Base-by-base conservation (phyloP, 768 basidiomycete species). In the Daedaleopsis sinensis region DNA sequence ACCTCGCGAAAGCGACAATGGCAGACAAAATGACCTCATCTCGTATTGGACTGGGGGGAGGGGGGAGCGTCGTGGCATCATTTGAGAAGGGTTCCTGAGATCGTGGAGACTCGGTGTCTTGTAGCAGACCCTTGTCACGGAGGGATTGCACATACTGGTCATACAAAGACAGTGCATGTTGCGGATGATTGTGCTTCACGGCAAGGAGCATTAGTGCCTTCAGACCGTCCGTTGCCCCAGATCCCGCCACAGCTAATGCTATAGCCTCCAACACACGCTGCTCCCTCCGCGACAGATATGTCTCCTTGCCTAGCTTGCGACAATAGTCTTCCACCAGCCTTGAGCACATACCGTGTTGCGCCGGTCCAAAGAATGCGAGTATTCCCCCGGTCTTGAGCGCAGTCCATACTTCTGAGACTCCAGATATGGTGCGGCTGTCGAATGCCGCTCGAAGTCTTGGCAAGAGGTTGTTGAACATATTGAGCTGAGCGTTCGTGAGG, bases 1-100 rank as follows among this genome's bases (percentile, higher is more conserved):
- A 73, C 69, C 85, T 80, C 5, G 87, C 86, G 70, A 85, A 75
- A 16, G 91, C 91, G 21, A 84, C 76, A n/a, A 84, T 73, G 7
- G 78, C 85, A 12, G 79, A 78, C 36, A 88, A 76, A 24, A 89
- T 73, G 36, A 87, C 61, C 1, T 75, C 67, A 27, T 39, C 56
- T 21, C 66, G 67, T 27, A 69, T 44, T 11, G 27, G 55, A 23
- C 52, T 55, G 42, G 39, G 37, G 23, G 44, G 46, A 38, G 52
- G 43, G 27, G 27, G 32, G 7, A 12, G 19, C 18, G 44, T 42
- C 13, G 49, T 27, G n/a, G 56, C 62, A 13, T 37, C 58, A 16
- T 50, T 50, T 24, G 11, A n/a, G 13, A 18, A 42, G 9, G 19
- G 36, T 19, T 21, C 46, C 16, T 47, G 44, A 18, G 18, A 19